phyloP scores from a whole-genome alignment of 2,329 filamentous ascomycete species.

The Fusarium oxysporum region DNA sequence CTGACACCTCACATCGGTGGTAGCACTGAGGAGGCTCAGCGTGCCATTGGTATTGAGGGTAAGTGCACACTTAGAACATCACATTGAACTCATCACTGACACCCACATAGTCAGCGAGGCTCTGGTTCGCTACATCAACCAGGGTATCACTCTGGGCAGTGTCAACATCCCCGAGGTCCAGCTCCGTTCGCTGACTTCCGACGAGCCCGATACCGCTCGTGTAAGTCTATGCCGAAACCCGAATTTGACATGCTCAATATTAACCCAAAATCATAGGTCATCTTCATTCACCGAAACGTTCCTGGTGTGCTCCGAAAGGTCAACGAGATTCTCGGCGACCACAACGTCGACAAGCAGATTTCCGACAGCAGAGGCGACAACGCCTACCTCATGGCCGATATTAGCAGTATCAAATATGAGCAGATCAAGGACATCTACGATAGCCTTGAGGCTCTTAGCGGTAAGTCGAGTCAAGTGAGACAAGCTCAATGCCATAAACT shows the following conservation, averaged over 20 bases:
- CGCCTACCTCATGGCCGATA: conserved; percentile 97
- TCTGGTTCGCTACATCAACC: conserved; percentile 94
- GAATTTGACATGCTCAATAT: neutral
- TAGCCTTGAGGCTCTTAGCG: conserved; percentile 81
- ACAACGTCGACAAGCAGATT: conserved; percentile 99
- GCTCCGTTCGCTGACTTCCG: conserved; percentile 87
- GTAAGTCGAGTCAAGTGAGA: conserved; percentile 61
- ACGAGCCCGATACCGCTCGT: conserved; percentile 89
- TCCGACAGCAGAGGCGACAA: conserved; percentile 94
- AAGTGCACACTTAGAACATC: conserved; percentile 30
- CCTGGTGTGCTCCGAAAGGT: conserved; percentile 95
- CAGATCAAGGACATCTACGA: conserved; percentile 91
- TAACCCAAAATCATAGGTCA: conserved; percentile 64
- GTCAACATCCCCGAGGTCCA: conserved; percentile 98
- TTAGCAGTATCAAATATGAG: conserved; percentile 82
- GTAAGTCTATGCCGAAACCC: conserved; percentile 53
- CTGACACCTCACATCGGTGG: conserved; percentile 97
- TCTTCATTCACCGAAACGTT: conserved; percentile 97
- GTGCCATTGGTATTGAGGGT: conserved; percentile 92
- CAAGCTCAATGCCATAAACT: conserved; percentile 15
- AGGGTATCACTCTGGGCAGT: conserved; percentile 88
- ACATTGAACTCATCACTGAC: conserved; percentile 14
- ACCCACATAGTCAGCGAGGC: conserved; percentile 76
- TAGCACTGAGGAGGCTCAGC: conserved; percentile 96
- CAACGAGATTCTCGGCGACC: conserved; percentile 92